Evolutionary conservation across 345 rosid species (phyloP).

Genomic region (Linum trigynum): DNA sequence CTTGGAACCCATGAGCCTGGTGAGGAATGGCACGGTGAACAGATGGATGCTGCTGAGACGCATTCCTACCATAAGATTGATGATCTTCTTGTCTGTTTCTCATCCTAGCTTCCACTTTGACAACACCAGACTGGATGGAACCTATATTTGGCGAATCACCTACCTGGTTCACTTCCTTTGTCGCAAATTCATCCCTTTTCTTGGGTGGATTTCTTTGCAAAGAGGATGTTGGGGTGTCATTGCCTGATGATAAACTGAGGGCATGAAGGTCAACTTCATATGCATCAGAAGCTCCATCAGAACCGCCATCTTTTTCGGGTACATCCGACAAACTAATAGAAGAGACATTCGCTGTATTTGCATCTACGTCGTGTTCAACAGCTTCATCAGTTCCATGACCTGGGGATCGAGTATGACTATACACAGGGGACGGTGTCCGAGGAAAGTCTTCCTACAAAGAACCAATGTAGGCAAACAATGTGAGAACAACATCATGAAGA

Average conservation of each 20-base stretch:
- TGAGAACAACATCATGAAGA: neutral
- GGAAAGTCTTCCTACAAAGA: slow-evolving; percentile 54
- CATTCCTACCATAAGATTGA: slow-evolving; percentile 43
- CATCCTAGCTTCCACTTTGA: slow-evolving; percentile 26
- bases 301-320: slow-evolving; percentile 37
- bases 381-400: slow-evolving; percentile 46
- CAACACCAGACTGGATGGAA: slow-evolving; percentile 28
- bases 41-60: slow-evolving; percentile 33
- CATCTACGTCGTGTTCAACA: slow-evolving; percentile 37
- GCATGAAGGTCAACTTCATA: slow-evolving; percentile 32
- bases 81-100: slow-evolving; percentile 51
- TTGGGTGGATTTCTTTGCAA: slow-evolving; percentile 22
- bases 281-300: slow-evolving; percentile 31
- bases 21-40: slow-evolving; percentile 31
- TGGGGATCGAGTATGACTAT: slow-evolving; percentile 62
- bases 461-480: slow-evolving; percentile 8
- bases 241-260: slow-evolving; percentile 32
- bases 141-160: slow-evolving; percentile 30
- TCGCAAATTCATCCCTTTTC: slow-evolving; percentile 30
- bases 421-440: slow-evolving; percentile 69
- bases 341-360: slow-evolving; percentile 37
- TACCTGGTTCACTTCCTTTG: slow-evolving; percentile 27
- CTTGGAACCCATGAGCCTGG: slow-evolving; percentile 32
- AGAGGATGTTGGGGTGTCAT: slow-evolving; percentile 30
- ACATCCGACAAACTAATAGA: slow-evolving; percentile 38